Conservation (phyloP, 2,329 filamentous ascomycete genomes). For the Aureobasidium lini region DNA sequence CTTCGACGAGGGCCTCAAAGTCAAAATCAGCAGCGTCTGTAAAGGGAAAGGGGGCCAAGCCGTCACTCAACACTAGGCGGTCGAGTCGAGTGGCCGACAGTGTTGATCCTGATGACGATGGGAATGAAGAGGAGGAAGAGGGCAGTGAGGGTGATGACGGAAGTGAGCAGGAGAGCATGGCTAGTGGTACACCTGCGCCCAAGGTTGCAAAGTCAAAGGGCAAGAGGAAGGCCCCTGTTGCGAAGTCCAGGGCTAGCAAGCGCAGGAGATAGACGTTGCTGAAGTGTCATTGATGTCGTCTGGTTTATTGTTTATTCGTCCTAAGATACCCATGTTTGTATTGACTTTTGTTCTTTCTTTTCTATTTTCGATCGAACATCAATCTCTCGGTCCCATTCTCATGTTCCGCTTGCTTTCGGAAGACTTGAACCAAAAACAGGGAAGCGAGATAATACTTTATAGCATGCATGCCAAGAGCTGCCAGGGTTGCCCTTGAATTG, state of each 20-base stretch:
- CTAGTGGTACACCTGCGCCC: constrained; percentile 11
- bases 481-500: background rate
- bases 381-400: too few species aligned
- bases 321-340: constrained; percentile 2
- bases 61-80: background rate
- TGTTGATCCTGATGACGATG: constrained; percentile 11
- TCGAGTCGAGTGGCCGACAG: constrained; percentile 15
- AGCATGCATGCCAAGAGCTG: background rate
- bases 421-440: background rate
- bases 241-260: constrained; percentile 5
- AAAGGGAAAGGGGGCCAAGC: background rate
- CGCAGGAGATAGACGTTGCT: background rate
- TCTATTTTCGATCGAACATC: background rate
- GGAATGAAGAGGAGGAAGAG: constrained; percentile 10
- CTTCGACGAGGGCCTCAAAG: background rate
- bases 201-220: constrained; percentile 1
- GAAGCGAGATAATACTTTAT: background rate
- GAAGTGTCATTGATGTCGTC: background rate
- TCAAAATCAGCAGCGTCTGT: background rate
- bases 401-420: background rate
- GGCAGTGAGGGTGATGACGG: background rate
- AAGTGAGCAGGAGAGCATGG: constrained; percentile 7
- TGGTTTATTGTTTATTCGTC: background rate
- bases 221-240: background rate
- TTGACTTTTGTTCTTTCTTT: background rate